Conservation (phyloP, 495 filamentous ascomycete species). For the Penicillium crystallinum region DNA sequence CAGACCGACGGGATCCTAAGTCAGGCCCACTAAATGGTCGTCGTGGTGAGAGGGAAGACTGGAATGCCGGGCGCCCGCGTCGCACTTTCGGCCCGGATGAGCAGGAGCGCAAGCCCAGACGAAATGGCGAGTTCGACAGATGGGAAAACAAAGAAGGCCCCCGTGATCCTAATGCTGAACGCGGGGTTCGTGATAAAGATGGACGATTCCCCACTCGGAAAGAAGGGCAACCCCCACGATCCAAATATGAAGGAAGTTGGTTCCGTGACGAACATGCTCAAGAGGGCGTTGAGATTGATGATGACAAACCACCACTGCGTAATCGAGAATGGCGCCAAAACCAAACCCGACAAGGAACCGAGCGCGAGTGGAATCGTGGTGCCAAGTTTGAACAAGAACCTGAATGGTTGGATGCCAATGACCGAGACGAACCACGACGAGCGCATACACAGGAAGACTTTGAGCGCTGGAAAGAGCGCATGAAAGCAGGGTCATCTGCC, state of each 20-base stretch:
- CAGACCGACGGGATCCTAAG: slow-evolving; percentile 38
- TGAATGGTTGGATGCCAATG: slow-evolving; percentile 79
- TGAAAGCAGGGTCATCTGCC: slow-evolving; percentile 59
- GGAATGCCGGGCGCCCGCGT: slow-evolving; percentile 52
- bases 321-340: slow-evolving; percentile 63
- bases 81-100: slow-evolving; percentile 52
- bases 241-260: slow-evolving; percentile 53
- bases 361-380: slow-evolving; percentile 56
- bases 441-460: slow-evolving; percentile 87
- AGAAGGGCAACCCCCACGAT: slow-evolving; percentile 41
- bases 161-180: slow-evolving; percentile 46
- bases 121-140: slow-evolving; percentile 63
- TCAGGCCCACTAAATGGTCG: slow-evolving; percentile 36
- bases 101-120: slow-evolving; percentile 44
- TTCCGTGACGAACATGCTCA: slow-evolving; percentile 51
- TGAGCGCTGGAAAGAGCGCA: slow-evolving; percentile 87
- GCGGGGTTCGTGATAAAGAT: slow-evolving; percentile 38
- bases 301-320: slow-evolving; percentile 47
- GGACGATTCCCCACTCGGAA: slow-evolving; percentile 45
- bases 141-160: slow-evolving; percentile 38
- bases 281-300: slow-evolving; percentile 51
- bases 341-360: slow-evolving; percentile 53
- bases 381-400: slow-evolving; percentile 67
- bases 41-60: slow-evolving; percentile 52
- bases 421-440: slow-evolving; percentile 59